Base-by-base conservation (phyloP, 2,329 filamentous ascomycete genomes). In the Xylariaceae sp. region DNA sequence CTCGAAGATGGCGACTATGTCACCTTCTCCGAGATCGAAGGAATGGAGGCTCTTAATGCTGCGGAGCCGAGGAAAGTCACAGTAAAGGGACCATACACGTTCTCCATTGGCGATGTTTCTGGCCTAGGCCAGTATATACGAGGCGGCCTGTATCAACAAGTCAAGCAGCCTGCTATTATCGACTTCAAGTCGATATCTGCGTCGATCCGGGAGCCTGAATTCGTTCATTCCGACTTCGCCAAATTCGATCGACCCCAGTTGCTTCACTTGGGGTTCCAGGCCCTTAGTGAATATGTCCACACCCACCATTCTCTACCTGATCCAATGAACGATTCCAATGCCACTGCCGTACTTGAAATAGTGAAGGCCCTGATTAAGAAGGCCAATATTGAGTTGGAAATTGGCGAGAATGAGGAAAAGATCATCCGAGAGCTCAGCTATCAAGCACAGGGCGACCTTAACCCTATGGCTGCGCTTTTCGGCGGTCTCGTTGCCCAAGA, bases 121-220 rank as follows among this genome's bases (percentile, higher is more conserved):
- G 88, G 85, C 4, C 81, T 97, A 41, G 94, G 94, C 41, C 82
- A 89, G 69, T 99, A 99, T 78, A 80, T 90, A 78, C 84, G 89
- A 55, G 93, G 93, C 51, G 94, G 94, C 61, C 84, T 96, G 61
- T 99, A 89, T 74, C 88, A 90, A 45, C 94, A 99, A 75, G 94
- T 97, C 75, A 99, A 97, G 82, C 97, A 97, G 93, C 94, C 94
- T 54, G 96, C 94, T 78, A 84, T 91, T 57, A 77, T 97, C 69
- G 84, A 94, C 73, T 99, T 97, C 77, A 90, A 96, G 78, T 81
- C 86, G 47, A 84, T 97, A 59, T 86, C 86, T 48, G 78, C 84
- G 55, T 85, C 96, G 61, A 76, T 97, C 58, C 90, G 90, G 75
- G 89, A 91, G 59, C 94, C 94, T 2, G 93, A 97, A 69, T 86